Percentiles rank a stretch among this genome's conserved stretches.
Conservation (phyloP, 768 basidiomycete genomes). For the Pleurotus citrinopileatus region DNA sequence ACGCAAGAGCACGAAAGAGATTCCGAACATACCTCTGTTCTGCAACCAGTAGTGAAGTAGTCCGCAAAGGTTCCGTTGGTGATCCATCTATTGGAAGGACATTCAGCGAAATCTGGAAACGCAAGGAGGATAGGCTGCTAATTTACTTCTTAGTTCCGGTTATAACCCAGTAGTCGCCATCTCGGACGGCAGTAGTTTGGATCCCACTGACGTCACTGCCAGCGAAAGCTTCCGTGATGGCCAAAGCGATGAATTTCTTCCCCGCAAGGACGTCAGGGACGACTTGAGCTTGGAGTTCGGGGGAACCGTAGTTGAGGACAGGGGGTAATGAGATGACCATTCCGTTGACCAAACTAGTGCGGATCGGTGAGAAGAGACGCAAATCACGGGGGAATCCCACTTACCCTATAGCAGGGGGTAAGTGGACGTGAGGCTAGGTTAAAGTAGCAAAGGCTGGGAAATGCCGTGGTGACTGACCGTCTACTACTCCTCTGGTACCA, state of each 20-base stretch:
- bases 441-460: too few relatives aligned
- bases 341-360: conserved; percentile 55
- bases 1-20: too few relatives aligned
- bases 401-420: too few relatives aligned
- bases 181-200: conserved; percentile 81
- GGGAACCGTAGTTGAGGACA: conserved; percentile 82
- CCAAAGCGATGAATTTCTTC: conserved; percentile 84
- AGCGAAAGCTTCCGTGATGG: conserved; percentile 93
- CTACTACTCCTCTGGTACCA: conserved; percentile 83
- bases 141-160: conserved; percentile 97
- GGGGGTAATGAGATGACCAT: conserved; percentile 89
- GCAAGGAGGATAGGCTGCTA: conserved; percentile 14
- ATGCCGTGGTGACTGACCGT: conserved; percentile 41
- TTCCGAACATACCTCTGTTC: conserved; percentile 49
- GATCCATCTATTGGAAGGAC: conserved; percentile 63
- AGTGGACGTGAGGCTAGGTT: too few relatives aligned
- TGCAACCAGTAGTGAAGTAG: conserved; percentile 80
- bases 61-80: conserved; percentile 86
- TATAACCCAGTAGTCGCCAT: conserved; percentile 85
- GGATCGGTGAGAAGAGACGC: too few relatives aligned
- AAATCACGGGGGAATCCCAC: too few relatives aligned
- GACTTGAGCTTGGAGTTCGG: conserved; percentile 66
- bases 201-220: conserved; percentile 83
- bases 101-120: neutral
- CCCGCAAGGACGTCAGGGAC: conserved; percentile 73